These are phyloP conservation scores for Cystobasidium tubakii DNA, from an alignment of 768 basidiomycete genomes.

Conservation along the genomic window DNA sequence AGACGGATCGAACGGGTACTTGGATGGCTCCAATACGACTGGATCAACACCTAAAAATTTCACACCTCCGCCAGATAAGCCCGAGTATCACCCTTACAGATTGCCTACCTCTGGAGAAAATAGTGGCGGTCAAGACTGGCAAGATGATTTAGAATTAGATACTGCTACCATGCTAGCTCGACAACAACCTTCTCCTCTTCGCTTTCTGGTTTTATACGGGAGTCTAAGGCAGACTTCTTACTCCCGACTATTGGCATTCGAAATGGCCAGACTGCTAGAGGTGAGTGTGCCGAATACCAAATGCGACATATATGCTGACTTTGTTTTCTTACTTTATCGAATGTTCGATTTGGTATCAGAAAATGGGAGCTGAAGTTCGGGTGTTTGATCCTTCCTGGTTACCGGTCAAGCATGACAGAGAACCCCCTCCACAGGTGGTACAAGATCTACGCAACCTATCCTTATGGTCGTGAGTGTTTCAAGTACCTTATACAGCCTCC, in stretches of 20 bases:
- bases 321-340: no score
- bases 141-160: constrained; percentile 45
- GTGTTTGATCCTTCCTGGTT: constrained; percentile 47
- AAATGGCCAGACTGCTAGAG: constrained; percentile 47
- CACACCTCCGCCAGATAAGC: constrained; percentile 12
- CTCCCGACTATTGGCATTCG: constrained; percentile 48
- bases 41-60: constrained; percentile 24
- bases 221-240: constrained; percentile 48
- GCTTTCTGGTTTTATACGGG: constrained; percentile 49
- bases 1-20: no score
- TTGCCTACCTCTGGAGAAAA: neutral
- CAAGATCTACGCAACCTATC: constrained; percentile 19
- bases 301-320: no score
- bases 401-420: constrained; percentile 41
- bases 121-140: constrained; percentile 45
- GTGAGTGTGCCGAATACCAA: no score
- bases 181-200: constrained; percentile 25
- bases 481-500: neutral
- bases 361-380: constrained; percentile 47
- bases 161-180: constrained; percentile 39
- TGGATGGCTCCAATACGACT: neutral
- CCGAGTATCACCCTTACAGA: constrained; percentile 25
- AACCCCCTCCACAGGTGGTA: constrained; percentile 13
- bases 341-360: no score
- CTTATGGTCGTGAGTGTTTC: neutral